phyloP scores from a whole-genome alignment of 23 red algal species.

The Chondrus crispus region DNA sequence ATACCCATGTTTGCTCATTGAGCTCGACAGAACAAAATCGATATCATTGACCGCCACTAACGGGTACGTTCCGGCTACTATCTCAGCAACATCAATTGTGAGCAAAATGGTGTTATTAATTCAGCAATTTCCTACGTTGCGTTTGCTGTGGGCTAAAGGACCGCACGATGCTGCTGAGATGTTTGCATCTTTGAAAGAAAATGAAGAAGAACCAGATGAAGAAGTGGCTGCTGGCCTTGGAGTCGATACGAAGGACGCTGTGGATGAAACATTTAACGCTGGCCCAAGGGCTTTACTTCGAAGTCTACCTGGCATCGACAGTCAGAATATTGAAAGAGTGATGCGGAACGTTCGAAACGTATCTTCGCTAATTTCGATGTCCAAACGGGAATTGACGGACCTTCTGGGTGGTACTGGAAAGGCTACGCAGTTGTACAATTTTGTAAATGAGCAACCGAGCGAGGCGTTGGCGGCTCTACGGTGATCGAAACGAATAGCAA shows the following conservation, averaged over 20 bases:
- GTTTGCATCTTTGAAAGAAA: slow-evolving; percentile 67
- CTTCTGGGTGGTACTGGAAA: slow-evolving; percentile 58
- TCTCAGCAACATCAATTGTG: slow-evolving; percentile 49
- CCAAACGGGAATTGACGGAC: slow-evolving; percentile 23
- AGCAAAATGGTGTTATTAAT: slow-evolving; percentile 84
- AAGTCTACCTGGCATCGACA: slow-evolving; percentile 64
- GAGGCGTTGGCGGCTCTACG: slow-evolving; percentile 41
- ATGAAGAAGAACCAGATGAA: slow-evolving; percentile 79
- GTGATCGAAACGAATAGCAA: no score
- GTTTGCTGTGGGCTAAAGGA: slow-evolving; percentile 82
- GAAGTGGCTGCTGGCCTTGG: slow-evolving; percentile 38
- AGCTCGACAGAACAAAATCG: slow-evolving; percentile 47
- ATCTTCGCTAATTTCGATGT: slow-evolving; percentile 40
- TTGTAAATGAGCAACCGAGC: slow-evolving; percentile 55
- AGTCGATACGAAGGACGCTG: slow-evolving; percentile 13
- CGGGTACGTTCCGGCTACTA: slow-evolving; percentile 37
- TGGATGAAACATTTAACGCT: slow-evolving; percentile 38
- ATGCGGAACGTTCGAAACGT: slow-evolving; percentile 67
- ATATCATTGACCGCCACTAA: slow-evolving; percentile 12
- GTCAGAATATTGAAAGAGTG: slow-evolving; percentile 39
- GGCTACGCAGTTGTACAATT: slow-evolving; percentile 35
- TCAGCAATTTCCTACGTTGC: slow-evolving; percentile 82
- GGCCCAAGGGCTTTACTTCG: slow-evolving; percentile 50
- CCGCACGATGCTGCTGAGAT: slow-evolving; percentile 67
- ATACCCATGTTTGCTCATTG: slow-evolving; percentile 82